Evolutionary conservation across 169 alveolate genomes (phyloP).

Genomic region (Blepharisma undulans): DNA sequence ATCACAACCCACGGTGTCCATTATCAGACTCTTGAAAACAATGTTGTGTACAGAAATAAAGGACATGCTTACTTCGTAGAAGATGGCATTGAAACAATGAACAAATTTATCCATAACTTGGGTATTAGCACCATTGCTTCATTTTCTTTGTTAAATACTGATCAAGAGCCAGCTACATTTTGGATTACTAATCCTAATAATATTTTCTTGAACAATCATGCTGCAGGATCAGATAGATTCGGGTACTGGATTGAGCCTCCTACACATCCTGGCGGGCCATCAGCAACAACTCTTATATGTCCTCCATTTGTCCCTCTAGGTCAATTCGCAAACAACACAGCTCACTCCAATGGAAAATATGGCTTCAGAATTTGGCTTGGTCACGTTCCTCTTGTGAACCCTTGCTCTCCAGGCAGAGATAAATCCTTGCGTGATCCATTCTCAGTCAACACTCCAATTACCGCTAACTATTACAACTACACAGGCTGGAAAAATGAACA

Average conservation of each 20-base stretch:
- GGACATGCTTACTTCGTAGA: constrained; percentile 84
- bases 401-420: constrained; percentile 41
- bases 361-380: constrained; percentile 74
- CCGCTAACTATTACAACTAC: constrained; percentile 46
- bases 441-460: constrained; percentile 51
- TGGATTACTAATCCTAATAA: constrained; percentile 81
- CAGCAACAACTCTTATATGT: constrained; percentile 60
- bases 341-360: constrained; percentile 72
- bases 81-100: constrained; percentile 79
- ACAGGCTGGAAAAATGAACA: constrained; percentile 50
- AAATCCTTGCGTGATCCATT: neutral
- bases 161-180: constrained; percentile 75
- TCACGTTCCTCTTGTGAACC: constrained; percentile 51
- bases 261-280: constrained; percentile 68
- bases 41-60: constrained; percentile 68
- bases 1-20: constrained; percentile 75
- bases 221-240: constrained; percentile 74
- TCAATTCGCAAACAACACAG: constrained; percentile 61
- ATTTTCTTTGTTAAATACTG: constrained; percentile 68
- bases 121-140: constrained; percentile 47
- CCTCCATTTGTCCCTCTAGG: constrained; percentile 62
- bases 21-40: constrained; percentile 55
- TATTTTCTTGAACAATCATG: constrained; percentile 57
- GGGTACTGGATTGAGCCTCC: constrained; percentile 79
- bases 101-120: constrained; percentile 61